A percentile compares a stretch with the other conserved stretches of the same genome.
Evolutionary conservation across 345 rosid species (phyloP).

Genomic region (Aurinia saxatilis): DNA sequence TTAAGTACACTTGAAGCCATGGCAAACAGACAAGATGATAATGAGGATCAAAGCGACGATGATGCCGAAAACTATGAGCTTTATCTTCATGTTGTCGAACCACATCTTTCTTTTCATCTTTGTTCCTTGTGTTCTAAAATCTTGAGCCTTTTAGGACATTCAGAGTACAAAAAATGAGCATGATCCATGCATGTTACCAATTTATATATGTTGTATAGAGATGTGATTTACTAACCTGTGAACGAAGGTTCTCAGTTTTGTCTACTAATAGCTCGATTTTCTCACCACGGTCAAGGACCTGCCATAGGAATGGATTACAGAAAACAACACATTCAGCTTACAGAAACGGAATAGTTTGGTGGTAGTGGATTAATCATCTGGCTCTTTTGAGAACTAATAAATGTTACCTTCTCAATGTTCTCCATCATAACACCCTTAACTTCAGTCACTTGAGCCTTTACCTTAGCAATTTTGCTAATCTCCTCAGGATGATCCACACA

Average conservation of each 20-base stretch:
- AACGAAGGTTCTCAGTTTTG: slow-evolving; percentile 91
- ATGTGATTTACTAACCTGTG: slow-evolving; percentile 48
- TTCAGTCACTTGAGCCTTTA: slow-evolving; percentile 93
- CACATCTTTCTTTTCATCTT: slow-evolving; percentile 87
- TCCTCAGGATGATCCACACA: slow-evolving; percentile 91
- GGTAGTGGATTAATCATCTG: not conserved
- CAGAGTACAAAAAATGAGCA: not conserved
- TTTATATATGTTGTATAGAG: not conserved
- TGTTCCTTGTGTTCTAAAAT: slow-evolving; percentile 87
- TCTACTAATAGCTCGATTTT: slow-evolving; percentile 95
- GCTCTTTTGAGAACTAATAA: not conserved
- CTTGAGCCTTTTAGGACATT: slow-evolving; percentile 63
- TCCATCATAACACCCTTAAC: slow-evolving; percentile 99
- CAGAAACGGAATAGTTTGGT: not conserved
- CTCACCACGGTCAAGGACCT: slow-evolving; percentile 98
- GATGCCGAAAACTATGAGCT: slow-evolving; percentile 69
- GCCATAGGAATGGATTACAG: not conserved
- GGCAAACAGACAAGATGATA: slow-evolving; percentile 65
- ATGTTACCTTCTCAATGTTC: slow-evolving; percentile 80
- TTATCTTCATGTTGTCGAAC: slow-evolving; percentile 90
- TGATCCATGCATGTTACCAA: not conserved
- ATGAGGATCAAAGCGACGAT: slow-evolving; percentile 55
- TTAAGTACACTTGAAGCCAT: slow-evolving; percentile 60
- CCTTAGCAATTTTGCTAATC: slow-evolving; percentile 88
- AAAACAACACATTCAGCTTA: slow-evolving; percentile 2